Evolutionary conservation across 805 yeast genomes (phyloP).

Genomic region (Vanderwaltozyma tropicalis): DNA sequence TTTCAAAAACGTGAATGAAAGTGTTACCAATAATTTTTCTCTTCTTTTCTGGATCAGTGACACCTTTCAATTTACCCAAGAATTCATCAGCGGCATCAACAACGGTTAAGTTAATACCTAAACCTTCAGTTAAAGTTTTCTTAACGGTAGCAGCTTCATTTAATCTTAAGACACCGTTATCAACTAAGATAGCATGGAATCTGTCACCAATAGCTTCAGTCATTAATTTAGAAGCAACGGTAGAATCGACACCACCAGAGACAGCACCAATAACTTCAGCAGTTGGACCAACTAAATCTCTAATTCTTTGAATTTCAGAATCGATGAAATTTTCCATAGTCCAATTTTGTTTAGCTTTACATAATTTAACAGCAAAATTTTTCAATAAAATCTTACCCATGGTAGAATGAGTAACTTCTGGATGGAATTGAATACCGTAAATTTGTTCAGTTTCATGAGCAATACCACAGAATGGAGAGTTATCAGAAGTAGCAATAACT

Average conservation of each 20-base stretch:
- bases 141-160: slow-evolving; percentile 87
- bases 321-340: slow-evolving; percentile 96
- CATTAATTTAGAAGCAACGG: slow-evolving; percentile 97
- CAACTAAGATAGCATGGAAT: slow-evolving; percentile 96
- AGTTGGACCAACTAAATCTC: slow-evolving; percentile 86
- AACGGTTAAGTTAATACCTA: slow-evolving; percentile 90
- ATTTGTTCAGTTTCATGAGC: slow-evolving; percentile 62
- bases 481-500: slow-evolving; percentile 80
- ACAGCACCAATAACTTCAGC: slow-evolving; percentile 99
- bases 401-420: slow-evolving; percentile 94
- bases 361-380: slow-evolving; percentile 88
- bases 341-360: slow-evolving; percentile 86
- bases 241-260: slow-evolving; percentile 98
- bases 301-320: slow-evolving; percentile 89
- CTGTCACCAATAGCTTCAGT: slow-evolving; percentile 97
- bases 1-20: slow-evolving; percentile 92
- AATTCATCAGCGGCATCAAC: slow-evolving; percentile 91
- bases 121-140: slow-evolving; percentile 80
- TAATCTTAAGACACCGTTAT: slow-evolving; percentile 93
- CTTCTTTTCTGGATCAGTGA: slow-evolving; percentile 97
- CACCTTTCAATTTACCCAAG: slow-evolving; percentile 76
- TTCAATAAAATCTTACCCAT: slow-evolving; percentile 79
- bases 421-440: slow-evolving; percentile 97
- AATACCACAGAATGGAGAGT: slow-evolving; percentile 94
- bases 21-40: slow-evolving; percentile 98